Evolutionary conservation across 2,329 filamentous ascomycete genomes (phyloP), one percentile per base, ranked within the genome.

Genomic region (Mariannaea elegans): DNA sequence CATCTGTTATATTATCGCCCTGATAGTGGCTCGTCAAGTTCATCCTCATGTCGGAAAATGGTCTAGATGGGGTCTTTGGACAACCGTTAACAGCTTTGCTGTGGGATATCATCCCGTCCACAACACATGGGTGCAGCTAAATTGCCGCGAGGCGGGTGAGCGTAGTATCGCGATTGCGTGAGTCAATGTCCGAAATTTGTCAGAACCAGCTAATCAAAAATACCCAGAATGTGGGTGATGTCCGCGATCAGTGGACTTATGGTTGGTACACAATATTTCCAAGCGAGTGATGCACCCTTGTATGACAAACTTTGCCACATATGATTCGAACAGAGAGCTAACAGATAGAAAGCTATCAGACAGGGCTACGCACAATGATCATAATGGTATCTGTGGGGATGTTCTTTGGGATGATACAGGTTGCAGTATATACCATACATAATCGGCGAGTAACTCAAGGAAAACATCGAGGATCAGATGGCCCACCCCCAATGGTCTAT

Each of bases 71-170:
- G 53, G 53, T 1, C 42, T 61, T 5, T 84, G 81, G 81, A 84
- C 82, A 3, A 72, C 73, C 0, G 75, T 83, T 13, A 84, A 84
- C 67, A 73, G 71, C 1, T 77, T 84, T 34, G 80, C 81, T 0
- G 81, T 84, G 2, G 79, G 81, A 0, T 84, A 84, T 62, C 82
- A 84, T 64, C 81, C 81, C 0, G 74, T 81, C 1, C 80, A 83
- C 56, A 84, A 83, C 66, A 77, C 79, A 1, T 84, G 81, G 81
- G 74, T 82, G 10, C 80, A 83, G 62, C 66, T 83, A 7, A 84
- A 84, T 64, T 83, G 81, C 64, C 71, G 71, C 6, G 78, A 77
- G 24, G 68, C 78, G 0, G 69, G 76, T 1, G 81, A 84, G 65
- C 69, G 81, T 44, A 84, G 80, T 58, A 80, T 84, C 42, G 74